Conservation (phyloP, 148 eudicot genomes). For the Pharnaceum exiguum region DNA sequence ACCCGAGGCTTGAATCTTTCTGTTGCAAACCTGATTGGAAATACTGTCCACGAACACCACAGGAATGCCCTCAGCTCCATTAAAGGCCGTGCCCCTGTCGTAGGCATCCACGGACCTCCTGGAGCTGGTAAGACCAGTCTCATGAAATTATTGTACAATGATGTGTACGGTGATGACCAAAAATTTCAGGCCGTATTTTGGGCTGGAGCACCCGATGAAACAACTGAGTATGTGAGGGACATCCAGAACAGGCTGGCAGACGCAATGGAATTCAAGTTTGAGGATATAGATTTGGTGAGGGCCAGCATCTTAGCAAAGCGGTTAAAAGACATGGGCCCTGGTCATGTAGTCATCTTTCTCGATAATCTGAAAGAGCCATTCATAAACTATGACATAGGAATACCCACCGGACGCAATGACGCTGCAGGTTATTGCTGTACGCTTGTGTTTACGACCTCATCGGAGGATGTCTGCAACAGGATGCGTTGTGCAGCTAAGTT, state of each 20-base stretch:
- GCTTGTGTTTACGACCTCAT: slow-evolving; percentile 11
- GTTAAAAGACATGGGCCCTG: slow-evolving; percentile 1
- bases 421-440: slow-evolving; percentile 5
- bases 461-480: slow-evolving; percentile 12
- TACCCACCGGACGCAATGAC: too few species aligned
- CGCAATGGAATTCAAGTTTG: slow-evolving; percentile 9
- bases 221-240: background rate
- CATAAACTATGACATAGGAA: background rate
- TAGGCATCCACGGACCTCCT: slow-evolving; percentile 10
- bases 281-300: slow-evolving; percentile 13
- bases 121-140: slow-evolving; percentile 18
- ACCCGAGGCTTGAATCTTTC: background rate
- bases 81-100: background rate
- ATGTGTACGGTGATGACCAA: background rate
- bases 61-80: background rate
- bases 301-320: slow-evolving; percentile 4
- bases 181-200: slow-evolving; percentile 14
- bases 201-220: slow-evolving; percentile 8
- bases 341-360: slow-evolving; percentile 7
- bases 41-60: background rate
- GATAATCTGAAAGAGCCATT: slow-evolving; percentile 9
- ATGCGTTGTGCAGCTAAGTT: background rate
- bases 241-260: slow-evolving; percentile 1
- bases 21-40: slow-evolving; percentile 8
- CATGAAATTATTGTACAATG: slow-evolving; percentile 10